Conservation (phyloP, 208 protist species). For the Leishmania tarentolae region DNA sequence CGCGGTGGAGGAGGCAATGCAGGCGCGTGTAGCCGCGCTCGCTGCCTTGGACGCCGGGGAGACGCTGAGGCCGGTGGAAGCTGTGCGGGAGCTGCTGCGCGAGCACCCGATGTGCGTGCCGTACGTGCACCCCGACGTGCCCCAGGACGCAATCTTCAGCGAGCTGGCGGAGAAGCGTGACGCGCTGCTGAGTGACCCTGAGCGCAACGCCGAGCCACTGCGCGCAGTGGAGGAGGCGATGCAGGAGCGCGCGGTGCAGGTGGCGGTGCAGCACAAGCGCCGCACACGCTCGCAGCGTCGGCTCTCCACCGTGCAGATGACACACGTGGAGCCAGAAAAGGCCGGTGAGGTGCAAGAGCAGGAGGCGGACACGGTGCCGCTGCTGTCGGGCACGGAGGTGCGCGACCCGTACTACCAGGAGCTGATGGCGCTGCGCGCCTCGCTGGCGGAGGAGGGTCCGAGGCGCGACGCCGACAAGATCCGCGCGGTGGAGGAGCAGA, state of each 20-base stretch:
- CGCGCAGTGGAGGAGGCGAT: conserved; percentile 26
- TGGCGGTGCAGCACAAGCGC: neutral
- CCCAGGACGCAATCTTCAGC: conserved; percentile 40
- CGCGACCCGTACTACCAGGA: conserved; percentile 50
- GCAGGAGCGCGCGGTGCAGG: conserved; percentile 7
- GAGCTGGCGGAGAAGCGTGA: conserved; percentile 20
- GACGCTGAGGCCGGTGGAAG: neutral
- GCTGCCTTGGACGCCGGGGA: conserved; percentile 10
- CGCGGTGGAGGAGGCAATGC: neutral
- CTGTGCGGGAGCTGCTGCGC: conserved; percentile 16
- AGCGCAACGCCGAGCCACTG: conserved; percentile 9
- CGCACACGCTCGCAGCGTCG: neutral
- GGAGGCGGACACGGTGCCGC: conserved; percentile 22
- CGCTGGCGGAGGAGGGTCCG: conserved; percentile 33
- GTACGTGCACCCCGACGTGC: conserved; percentile 31
- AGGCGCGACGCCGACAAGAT: conserved; percentile 17
- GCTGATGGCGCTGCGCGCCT: conserved; percentile 35
- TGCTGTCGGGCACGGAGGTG: conserved; percentile 9
- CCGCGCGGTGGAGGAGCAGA: conserved; percentile 39
- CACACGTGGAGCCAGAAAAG: neutral
- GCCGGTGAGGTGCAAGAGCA: conserved; percentile 23
- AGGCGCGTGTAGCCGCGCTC: conserved; percentile 13
- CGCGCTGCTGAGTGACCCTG: conserved; percentile 26
- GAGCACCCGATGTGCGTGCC: conserved; percentile 15
- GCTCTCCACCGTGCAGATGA: neutral